Evolutionary conservation across 2,329 filamentous ascomycete genomes (phyloP).

Genomic region (Aspergillus alliaceus): DNA sequence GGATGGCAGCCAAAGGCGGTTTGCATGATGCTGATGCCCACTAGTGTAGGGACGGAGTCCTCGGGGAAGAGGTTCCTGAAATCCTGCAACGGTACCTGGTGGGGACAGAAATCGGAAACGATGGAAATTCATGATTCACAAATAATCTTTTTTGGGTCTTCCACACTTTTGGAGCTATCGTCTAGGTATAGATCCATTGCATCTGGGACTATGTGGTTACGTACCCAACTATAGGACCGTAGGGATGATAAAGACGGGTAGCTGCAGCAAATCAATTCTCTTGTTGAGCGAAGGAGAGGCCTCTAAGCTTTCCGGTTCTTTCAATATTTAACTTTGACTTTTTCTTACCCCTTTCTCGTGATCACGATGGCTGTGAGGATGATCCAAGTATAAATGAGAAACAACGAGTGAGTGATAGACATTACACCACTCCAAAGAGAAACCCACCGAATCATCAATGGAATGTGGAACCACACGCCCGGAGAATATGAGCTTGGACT

Average conservation of each 20-base stretch:
- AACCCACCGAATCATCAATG: conserved; percentile 7
- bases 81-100: conserved; percentile 29
- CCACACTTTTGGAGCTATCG: conserved; percentile 1
- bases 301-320: not conserved
- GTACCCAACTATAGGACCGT: not conserved
- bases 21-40: conserved; percentile 22
- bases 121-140: conserved; percentile 1
- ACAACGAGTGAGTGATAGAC: not conserved
- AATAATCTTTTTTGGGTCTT: not conserved
- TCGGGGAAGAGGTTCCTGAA: conserved; percentile 34
- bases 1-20: conserved; percentile 18
- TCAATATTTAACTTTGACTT: not conserved
- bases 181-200: conserved; percentile 5
- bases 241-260: conserved; percentile 12
- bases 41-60: conserved; percentile 30
- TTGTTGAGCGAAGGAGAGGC: not conserved
- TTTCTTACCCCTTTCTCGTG: not conserved
- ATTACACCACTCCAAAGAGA: not conserved
- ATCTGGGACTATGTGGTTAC: not conserved
- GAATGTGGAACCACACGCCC: not conserved
- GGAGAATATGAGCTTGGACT: conserved; percentile 12
- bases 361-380: not conserved
- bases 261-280: conserved; percentile 13
- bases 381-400: not conserved
- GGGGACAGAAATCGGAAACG: conserved; percentile 6